Evolutionary conservation across 2,329 filamentous ascomycete species (phyloP), one percentile per base, ranked within the genome.

Genomic region (Penicillium expansum): DNA sequence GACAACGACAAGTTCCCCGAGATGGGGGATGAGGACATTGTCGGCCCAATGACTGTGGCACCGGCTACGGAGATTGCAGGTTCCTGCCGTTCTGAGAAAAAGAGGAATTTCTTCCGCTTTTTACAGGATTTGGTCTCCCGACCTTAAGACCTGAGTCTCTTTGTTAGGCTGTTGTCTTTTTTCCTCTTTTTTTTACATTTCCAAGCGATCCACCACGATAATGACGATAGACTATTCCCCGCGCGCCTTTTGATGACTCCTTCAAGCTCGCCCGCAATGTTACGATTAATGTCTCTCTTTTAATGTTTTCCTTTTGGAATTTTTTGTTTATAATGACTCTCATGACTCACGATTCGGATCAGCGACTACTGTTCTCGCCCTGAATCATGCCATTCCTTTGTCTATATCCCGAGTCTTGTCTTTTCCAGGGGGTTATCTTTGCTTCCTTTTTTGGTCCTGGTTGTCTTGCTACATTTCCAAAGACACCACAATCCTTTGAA

Each of bases 11-110:
- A 97, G 74, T 97, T 96, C 68, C 92, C 92, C 24, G 86, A 88
- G 65, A 84, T 93, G 32, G 92, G 92, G 51, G 92, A 96, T 67
- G 88, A 92, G 66, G 92, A 96, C 73, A 95, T 97, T 70, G 91
- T 97, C 43, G 92, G 92, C 1, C 92, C 92, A 7, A 96, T 97
- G 92, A 85, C 72, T n/a, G 77, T 78, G 33, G 76, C 72, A 6
- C 75, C 74, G 2, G 70, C 69, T 8, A 64, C 61, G 18, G 66
- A 58, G 54, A 86, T 65, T 82, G 77, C 62, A 59, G 75, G 58
- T 63, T 67, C 71, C 56, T 74, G 76, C 55, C 75, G 75, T 37
- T 74, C 74, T 8, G 64, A 74, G 47, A 75, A 69, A 61, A 77
- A 77, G 60, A 74, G 76, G 54, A 75, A 71, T 43, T 73, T 80